phyloP scores from a whole-genome alignment of 2,329 filamentous ascomycete genomes.

The Dothistroma septosporum region DNA sequence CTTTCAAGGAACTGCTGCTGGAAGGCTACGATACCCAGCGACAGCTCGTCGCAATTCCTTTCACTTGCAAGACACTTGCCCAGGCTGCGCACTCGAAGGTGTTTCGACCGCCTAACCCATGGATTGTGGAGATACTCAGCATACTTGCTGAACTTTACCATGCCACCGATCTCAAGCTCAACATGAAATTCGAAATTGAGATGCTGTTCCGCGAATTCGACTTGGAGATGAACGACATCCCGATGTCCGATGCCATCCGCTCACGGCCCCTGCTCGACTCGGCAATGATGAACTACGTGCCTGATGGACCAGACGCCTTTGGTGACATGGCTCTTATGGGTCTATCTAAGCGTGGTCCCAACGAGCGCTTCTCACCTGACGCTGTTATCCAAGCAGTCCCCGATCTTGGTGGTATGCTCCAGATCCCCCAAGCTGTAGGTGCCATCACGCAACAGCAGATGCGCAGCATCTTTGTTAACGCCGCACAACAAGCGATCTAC shows the following conservation, averaged over 20 bases:
- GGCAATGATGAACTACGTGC: conserved; percentile 36
- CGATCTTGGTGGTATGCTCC: conserved; percentile 73
- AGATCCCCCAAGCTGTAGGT: conserved; percentile 72
- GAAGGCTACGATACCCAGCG: conserved; percentile 92
- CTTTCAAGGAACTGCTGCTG: conserved; percentile 90
- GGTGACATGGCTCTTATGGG: conserved; percentile 72
- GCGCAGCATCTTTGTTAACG: conserved; percentile 72
- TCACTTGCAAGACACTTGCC: conserved; percentile 91
- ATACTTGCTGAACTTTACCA: conserved; percentile 91
- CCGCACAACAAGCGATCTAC: conserved; percentile 82
- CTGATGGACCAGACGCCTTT: conserved; percentile 64
- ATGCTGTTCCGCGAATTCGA: conserved; percentile 89
- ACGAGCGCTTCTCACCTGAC: conserved; percentile 70
- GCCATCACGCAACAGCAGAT: conserved; percentile 66
- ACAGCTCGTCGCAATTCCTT: conserved; percentile 87
- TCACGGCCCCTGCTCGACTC: conserved; percentile 54
- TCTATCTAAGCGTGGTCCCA: conserved; percentile 57
- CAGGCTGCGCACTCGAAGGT: conserved; percentile 81
- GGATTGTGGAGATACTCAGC: conserved; percentile 93
- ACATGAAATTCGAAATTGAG: conserved; percentile 97
- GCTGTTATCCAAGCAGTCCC: conserved; percentile 76
- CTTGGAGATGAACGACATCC: conserved; percentile 87
- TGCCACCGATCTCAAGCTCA: conserved; percentile 87
- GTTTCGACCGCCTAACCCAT: conserved; percentile 92
- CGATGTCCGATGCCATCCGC: conserved; percentile 80